These are phyloP conservation scores for Pseudohalonectria lignicola DNA, from an alignment of 2,329 filamentous ascomycete genomes.

Conservation along the genomic window DNA sequence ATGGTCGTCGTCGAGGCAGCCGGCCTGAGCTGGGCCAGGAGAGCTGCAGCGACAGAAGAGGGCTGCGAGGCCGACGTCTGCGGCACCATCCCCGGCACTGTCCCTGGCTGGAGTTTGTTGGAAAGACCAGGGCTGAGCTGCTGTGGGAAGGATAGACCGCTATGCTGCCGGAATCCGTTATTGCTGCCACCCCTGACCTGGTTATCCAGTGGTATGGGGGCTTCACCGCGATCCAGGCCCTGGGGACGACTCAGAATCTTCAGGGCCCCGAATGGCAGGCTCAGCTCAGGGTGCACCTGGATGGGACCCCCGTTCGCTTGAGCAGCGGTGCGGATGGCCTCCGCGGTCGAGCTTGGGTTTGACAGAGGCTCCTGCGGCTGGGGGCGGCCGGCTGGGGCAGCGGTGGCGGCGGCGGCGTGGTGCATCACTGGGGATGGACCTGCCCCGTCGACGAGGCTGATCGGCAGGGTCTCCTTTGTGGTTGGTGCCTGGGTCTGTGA, in stretches of 20 bases:
- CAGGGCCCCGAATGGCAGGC: conserved; percentile 26
- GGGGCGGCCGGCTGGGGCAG: conserved; percentile 7
- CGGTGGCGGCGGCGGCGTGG: background rate
- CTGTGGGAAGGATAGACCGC: no score
- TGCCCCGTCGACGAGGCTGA: background rate
- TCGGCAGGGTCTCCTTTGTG: background rate
- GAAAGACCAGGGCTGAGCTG: no score
- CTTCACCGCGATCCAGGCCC: conserved; percentile 5
- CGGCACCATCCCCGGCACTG: no score
- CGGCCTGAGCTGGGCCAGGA: no score
- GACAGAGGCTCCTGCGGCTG: conserved; percentile 9
- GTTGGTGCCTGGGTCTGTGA: background rate
- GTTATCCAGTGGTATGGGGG: no score
- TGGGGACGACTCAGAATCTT: conserved; percentile 25
- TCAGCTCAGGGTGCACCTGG: conserved; percentile 23
- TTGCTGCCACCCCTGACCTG: no score
- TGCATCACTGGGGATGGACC: background rate
- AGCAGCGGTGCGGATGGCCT: conserved; percentile 14
- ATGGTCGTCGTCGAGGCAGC: no score
- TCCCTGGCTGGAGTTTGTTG: no score
- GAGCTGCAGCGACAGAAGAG: no score
- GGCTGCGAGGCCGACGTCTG: no score
- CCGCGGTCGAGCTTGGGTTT: conserved; percentile 9
- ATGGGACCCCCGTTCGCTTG: conserved; percentile 18
- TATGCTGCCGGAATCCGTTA: no score